Evolutionary conservation across 2,329 filamentous ascomycete genomes (phyloP).

Genomic region (Penicillium sp.): DNA sequence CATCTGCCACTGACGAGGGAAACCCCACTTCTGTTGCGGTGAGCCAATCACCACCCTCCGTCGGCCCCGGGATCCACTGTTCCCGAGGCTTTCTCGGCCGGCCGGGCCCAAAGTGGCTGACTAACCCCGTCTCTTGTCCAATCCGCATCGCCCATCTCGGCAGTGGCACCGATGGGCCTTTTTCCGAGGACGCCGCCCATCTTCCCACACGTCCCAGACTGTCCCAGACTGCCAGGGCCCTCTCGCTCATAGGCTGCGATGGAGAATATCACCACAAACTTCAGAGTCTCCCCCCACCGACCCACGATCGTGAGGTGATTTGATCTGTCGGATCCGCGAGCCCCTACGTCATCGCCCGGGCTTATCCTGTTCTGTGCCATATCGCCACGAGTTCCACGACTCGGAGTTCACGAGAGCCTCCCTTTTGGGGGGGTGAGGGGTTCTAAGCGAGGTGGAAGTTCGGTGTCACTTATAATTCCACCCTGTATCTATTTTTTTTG

Average conservation of each 20-base stretch:
- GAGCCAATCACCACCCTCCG: constrained; percentile 1
- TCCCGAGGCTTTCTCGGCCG: background rate
- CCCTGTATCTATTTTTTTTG: background rate
- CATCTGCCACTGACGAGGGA: constrained; percentile 1
- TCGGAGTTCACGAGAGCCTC: background rate
- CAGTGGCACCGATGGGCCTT: constrained; percentile 4
- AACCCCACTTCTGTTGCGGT: background rate
- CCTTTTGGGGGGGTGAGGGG: background rate
- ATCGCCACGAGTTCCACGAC: constrained; percentile 8
- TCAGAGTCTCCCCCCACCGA: no score
- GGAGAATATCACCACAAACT: background rate
- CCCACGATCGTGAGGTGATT: no score
- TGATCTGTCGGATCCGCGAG: background rate
- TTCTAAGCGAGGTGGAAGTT: background rate
- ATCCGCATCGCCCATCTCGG: background rate
- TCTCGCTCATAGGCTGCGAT: background rate
- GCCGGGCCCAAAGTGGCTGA: constrained; percentile 3
- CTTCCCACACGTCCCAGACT: no score
- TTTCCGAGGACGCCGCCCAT: background rate
- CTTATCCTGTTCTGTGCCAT: constrained; percentile 14
- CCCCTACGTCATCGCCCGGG: constrained; percentile 19
- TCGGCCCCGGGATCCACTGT: constrained; percentile 10
- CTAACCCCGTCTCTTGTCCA: background rate
- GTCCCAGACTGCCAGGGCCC: no score
- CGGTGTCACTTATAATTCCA: background rate